These are phyloP conservation scores for Ophioceras dolichostomum DNA, from an alignment of 2,329 filamentous ascomycete species.

Conservation along the genomic window DNA sequence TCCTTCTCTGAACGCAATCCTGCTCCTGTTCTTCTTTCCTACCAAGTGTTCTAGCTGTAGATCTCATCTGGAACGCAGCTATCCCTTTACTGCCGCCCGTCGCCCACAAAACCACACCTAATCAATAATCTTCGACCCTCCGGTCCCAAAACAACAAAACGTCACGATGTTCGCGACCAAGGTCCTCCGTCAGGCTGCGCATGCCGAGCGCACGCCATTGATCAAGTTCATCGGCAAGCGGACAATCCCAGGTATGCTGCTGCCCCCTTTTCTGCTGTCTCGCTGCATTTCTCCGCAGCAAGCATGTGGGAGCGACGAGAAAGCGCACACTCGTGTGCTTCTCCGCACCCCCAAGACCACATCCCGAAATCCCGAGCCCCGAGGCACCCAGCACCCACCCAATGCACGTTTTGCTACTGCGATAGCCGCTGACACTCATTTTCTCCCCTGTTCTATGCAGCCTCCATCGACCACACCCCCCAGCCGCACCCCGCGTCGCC, in stretches of 20 bases:
- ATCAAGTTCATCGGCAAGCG: constrained; percentile 53
- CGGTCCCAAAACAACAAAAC: not conserved
- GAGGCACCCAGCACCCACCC: not conserved
- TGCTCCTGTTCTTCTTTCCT: no score
- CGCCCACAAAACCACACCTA: no score
- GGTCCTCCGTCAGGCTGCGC: constrained; percentile 44
- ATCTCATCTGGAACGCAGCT: no score
- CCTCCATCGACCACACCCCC: constrained; percentile 59
- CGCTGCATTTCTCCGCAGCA: no score
- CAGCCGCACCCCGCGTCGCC: constrained; percentile 63
- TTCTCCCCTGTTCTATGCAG: constrained; percentile 24
- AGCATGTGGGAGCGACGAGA: no score
- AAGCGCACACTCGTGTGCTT: no score
- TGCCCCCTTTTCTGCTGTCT: no score
- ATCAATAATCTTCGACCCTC: no score
- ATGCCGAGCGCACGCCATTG: constrained; percentile 46
- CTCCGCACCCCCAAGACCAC: no score
- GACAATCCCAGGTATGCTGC: constrained; percentile 39
- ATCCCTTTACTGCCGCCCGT: no score
- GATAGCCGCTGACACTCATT: not conserved
- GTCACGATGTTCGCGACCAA: constrained; percentile 41
- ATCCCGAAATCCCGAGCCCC: not conserved
- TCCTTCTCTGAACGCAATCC: no score
- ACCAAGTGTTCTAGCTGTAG: no score
- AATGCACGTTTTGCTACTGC: not conserved